Conservation (phyloP, 2,329 filamentous ascomycete genomes). For the Waltergamsia citrina region DNA sequence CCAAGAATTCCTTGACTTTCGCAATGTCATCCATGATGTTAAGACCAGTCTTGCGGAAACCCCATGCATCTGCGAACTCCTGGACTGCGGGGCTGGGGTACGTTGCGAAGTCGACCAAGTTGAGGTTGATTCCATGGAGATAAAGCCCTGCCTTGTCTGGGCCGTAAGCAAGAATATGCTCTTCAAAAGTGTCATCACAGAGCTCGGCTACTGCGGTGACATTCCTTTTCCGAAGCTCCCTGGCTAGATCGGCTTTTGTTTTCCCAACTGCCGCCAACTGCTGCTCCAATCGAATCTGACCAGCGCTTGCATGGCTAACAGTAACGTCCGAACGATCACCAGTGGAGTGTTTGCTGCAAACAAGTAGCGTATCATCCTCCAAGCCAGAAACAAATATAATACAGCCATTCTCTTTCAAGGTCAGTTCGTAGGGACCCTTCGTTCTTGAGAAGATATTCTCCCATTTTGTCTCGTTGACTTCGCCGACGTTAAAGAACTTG, state of each 20-base stretch:
- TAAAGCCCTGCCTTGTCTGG: slow-evolving; percentile 82
- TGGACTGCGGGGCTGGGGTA: slow-evolving; percentile 79
- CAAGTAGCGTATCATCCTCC: slow-evolving; percentile 78
- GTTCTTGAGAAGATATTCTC: slow-evolving; percentile 66
- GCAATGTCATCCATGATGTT: slow-evolving; percentile 66
- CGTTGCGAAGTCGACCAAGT: slow-evolving; percentile 84
- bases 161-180: slow-evolving; percentile 88
- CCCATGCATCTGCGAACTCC: slow-evolving; percentile 83
- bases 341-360: slow-evolving; percentile 99
- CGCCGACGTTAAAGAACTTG: slow-evolving; percentile 95
- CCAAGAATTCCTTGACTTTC: slow-evolving; percentile 71
- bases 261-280: slow-evolving; percentile 73
- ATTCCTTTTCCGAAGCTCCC: slow-evolving; percentile 68
- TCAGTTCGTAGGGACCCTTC: slow-evolving; percentile 84
- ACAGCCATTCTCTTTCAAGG: slow-evolving; percentile 97
- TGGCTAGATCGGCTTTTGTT: slow-evolving; percentile 68
- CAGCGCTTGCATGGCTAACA: slow-evolving; percentile 74
- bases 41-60: slow-evolving; percentile 81
- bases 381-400: slow-evolving; percentile 95
- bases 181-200: slow-evolving; percentile 92
- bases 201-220: slow-evolving; percentile 93
- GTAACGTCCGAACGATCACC: slow-evolving; percentile 63
- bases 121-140: slow-evolving; percentile 91
- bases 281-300: slow-evolving; percentile 71
- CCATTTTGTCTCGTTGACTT: slow-evolving; percentile 79